Evolutionary conservation across 2,329 filamentous ascomycete species (phyloP).

Genomic region (Myriosclerotinia curreyana): DNA sequence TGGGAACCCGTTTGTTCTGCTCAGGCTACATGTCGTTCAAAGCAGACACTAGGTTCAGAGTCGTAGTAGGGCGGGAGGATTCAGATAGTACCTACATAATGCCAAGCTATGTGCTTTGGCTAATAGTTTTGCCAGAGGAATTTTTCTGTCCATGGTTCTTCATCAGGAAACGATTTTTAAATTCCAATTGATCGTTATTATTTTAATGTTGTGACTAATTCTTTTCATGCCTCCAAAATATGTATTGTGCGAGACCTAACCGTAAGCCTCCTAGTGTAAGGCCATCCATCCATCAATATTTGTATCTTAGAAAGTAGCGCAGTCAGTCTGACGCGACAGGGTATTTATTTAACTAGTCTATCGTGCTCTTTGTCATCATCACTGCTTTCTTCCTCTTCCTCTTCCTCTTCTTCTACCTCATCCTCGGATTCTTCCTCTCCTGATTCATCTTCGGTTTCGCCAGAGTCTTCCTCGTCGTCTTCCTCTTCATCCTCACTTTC

Average conservation of each 20-base stretch:
- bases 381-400: conserved; percentile 39
- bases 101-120: conserved; percentile 30
- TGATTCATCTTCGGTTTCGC: conserved; percentile 33
- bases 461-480: conserved; percentile 43
- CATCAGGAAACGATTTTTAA: conserved; percentile 15
- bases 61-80: conserved; percentile 17
- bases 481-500: conserved; percentile 49
- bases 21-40: conserved; percentile 14
- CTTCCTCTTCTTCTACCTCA: conserved; percentile 5
- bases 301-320: conserved; percentile 16
- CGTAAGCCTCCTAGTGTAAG: conserved; percentile 26
- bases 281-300: neutral
- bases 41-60: conserved; percentile 4
- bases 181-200: conserved; percentile 10
- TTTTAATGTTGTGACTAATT: conserved; percentile 28
- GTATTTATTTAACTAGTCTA: conserved; percentile 38
- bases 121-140: conserved; percentile 32
- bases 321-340: conserved; percentile 3
- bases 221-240: conserved; percentile 21
- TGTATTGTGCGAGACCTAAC: conserved; percentile 13
- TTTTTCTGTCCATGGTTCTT: conserved; percentile 26
- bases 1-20: conserved; percentile 14
- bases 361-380: conserved; percentile 35
- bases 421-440: conserved; percentile 18
- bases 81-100: conserved; percentile 29